Evolutionary conservation across 305 asterid species (phyloP), one percentile per base, ranked within the genome.

Genomic region (Fraxinus baroniana): DNA sequence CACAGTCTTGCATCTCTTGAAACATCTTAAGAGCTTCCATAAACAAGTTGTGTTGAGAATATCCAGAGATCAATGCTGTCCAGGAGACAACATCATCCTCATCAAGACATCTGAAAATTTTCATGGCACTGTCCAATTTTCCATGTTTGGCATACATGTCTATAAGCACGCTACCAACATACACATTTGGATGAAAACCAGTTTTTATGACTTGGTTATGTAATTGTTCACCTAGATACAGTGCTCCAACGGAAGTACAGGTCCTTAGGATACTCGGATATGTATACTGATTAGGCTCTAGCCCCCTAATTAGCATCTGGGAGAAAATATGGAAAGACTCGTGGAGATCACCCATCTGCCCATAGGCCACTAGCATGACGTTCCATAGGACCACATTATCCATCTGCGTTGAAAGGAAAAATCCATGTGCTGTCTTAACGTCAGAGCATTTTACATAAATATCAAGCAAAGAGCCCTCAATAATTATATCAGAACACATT

Each of bases 351-450:
- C 97, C 97, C 80, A 84, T 87, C 86, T 90, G 97, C 71, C 99
- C 99, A 90, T 93, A 92, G 49, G 98, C 98, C 85, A 91, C 97
- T 81, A 95, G 91, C 99, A 95, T 93, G 88, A 94, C 95, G 85
- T 95, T 95, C 98, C 98, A 95, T 18, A 95, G 91, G 78, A 95
- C 98, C 78, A 94, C 92, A 78, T 95, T 95, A 79, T 91, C 88
- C 39, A 80, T 92, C 78, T 83, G 82, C 5, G 97, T 87, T 55
- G 91, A 81, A 32, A 86, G 89, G 87, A 95, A 95, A 86, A 91
- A 83, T 17, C 84, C 87, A 90, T 77, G 91, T 49, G 99, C 98
- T 79, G 94, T 83, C 89, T 89, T 80, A 46, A 94, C 81, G 86
- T 95, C 98, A 7, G 91, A 87, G 76, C 97, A 95, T 88, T 93